phyloP scores from a whole-genome alignment of 2,329 filamentous ascomycete genomes.

The Neocatenulostroma microsporum region DNA sequence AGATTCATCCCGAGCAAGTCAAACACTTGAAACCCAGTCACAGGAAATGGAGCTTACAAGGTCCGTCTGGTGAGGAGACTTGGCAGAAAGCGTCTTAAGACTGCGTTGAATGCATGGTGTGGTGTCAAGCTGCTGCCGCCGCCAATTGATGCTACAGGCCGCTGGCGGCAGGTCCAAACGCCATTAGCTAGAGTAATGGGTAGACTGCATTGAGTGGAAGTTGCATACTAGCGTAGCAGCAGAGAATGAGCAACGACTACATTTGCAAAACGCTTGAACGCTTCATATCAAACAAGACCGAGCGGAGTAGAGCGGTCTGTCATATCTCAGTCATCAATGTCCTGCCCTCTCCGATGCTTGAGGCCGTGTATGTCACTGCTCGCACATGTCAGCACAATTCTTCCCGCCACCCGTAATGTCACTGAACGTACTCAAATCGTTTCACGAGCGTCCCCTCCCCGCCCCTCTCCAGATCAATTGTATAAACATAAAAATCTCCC shows the following conservation, averaged over 20 bases:
- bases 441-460: slow-evolving; percentile 88
- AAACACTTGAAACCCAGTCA: no score
- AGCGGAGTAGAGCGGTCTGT: not conserved
- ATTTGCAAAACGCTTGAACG: slow-evolving; percentile 17
- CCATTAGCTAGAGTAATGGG: no score
- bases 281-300: slow-evolving; percentile 7
- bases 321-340: slow-evolving; percentile 42
- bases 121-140: no score
- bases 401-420: not conserved
- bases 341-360: slow-evolving; percentile 22
- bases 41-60: no score
- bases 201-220: slow-evolving; percentile 6
- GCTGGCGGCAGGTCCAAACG: no score
- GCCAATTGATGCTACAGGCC: no score
- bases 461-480: slow-evolving; percentile 90
- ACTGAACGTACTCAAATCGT: slow-evolving; percentile 72
- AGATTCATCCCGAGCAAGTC: no score
- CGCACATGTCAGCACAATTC: slow-evolving; percentile 15
- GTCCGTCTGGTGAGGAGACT: no score
- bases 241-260: not conserved
- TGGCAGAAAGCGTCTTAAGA: no score
- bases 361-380: slow-evolving; percentile 26
- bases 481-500: slow-evolving; percentile 89
- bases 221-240: no score
- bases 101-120: no score